Base-by-base conservation (phyloP, 2,329 filamentous ascomycete genomes). In the Arthrobotrys entomopaga region DNA sequence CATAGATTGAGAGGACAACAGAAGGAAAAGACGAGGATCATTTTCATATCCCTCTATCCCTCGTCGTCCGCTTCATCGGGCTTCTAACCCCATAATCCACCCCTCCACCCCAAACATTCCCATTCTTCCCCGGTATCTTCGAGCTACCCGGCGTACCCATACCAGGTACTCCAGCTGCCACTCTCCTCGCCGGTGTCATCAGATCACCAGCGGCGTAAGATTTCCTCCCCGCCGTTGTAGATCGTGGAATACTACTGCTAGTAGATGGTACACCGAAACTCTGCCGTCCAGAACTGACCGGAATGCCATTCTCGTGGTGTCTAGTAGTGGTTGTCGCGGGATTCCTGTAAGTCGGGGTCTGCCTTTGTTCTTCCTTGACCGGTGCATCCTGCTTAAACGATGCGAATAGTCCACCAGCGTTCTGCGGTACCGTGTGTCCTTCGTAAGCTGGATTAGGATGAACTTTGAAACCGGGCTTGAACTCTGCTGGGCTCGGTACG, bases 71-170 rank as follows among this genome's bases (percentile, higher is more conserved):
- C 43, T 58, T 73, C 69, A 73, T 66, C 5, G 69, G 69, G 16
- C 69, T 73, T 16, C 54, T 19, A 48, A 73, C 29, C 15, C 69
- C 69, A 50, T 73, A 73, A 34, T 73, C 69, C 19, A 73, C 69
- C 1, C 63, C 57, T 4, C 69, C 69, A 40, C 69, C 69, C 69
- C 69, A 73, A 5, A 73, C 61, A 20, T 73, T 73, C 13, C 69
- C 69, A 26, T 73, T 73, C 56, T 61, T 66, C 7, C 69, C 69
- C 10, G 61, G 54, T 7, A 54, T 49, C 19, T 60, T 61, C 10
- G 42, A 8, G 6, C 34, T 46, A 16, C 53, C 40, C 5, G 56
- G 48, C 10, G 61, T 52, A 1, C 61, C 48, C 15, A 60, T 38
- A 0, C 53, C 48, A 8, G 60, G 11, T 7, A 40, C 49, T 1